These are phyloP conservation scores for Aspergillus oerlinghausenensis DNA, from an alignment of 2,329 filamentous ascomycete genomes.

Conservation along the genomic window DNA sequence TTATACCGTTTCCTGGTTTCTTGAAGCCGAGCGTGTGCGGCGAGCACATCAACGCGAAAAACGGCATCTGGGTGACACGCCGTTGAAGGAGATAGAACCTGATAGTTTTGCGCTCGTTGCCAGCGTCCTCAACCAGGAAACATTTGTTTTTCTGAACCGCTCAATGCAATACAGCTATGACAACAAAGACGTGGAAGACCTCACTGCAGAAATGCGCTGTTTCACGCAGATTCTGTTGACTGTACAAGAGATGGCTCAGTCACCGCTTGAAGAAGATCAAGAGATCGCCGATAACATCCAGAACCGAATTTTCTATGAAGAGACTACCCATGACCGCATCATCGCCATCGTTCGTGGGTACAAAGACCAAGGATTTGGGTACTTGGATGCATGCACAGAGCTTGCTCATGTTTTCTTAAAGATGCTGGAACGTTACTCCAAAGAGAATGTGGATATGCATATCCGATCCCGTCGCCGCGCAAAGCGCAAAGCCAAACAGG, in stretches of 20 bases:
- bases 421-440: conserved; percentile 88
- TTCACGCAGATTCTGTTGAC: conserved; percentile 93
- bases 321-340: conserved; percentile 84
- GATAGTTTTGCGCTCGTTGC: conserved; percentile 84
- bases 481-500: conserved; percentile 62
- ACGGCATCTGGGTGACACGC: conserved; percentile 44
- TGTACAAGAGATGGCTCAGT: conserved; percentile 86
- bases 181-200: conserved; percentile 78
- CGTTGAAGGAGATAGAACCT: conserved; percentile 54
- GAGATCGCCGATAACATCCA: conserved; percentile 98
- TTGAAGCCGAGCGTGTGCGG: conserved; percentile 75
- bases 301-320: conserved; percentile 97
- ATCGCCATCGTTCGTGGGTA: conserved; percentile 77
- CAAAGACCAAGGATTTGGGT: conserved; percentile 90
- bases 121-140: conserved; percentile 87
- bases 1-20: conserved; percentile 88
- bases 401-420: conserved; percentile 86
- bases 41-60: conserved; percentile 56
- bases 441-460: conserved; percentile 91
- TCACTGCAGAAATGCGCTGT: conserved; percentile 85
- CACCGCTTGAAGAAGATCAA: conserved; percentile 82
- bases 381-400: conserved; percentile 87
- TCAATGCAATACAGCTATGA: conserved; percentile 75
- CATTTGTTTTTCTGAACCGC: conserved; percentile 81
- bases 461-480: conserved; percentile 75